Evolutionary conservation across 331 rosid genomes (phyloP), one percentile per base, ranked within the genome.

Genomic region (Saraca asoca): DNA sequence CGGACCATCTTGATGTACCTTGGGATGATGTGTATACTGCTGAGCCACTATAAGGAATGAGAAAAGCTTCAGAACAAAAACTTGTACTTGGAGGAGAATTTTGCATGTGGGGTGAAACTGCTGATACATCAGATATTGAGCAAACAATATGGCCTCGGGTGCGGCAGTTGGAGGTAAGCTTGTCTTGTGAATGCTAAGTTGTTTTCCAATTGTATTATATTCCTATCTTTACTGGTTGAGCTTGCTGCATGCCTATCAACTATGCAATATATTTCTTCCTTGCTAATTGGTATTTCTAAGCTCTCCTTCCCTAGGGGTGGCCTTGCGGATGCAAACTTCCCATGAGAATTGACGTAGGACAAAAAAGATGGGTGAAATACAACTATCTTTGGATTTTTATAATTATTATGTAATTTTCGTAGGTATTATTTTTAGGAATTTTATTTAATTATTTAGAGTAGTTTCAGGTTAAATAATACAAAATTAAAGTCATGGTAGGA

Each of bases 111-210:
- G 92, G 75, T 15, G 99, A 94, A 78, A 77, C 61, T 29, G 92
- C 79, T 51, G 99, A 90, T 76, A 39, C 97, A 7, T 94, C 99
- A 16, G 81, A 90, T 54, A 83, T 90, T 78, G 96, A 80, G 73
- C 92, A 86, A 78, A 94, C 99, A 12, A 90, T 94, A 65, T 94
- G 99, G 99, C 99, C 99, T 73, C 84, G 99, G 70, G 97, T 51
- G 99, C 99, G 5, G 97, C 96, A 12, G 99, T 96, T 45, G 99
- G 96, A 75, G 99, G 99, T 94, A 76, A 53, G 79, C 59, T 61
- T 61, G 10, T 69, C 49, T 34, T 51, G 51, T 75, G 5, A 10
- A 54, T 66, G 31, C 59, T 34, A 51, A 45, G 10, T 10, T 44
- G 18, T 53, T 53, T 4, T 10, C 29, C 18, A 10, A 7, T 51